A percentile compares a stretch with the other conserved stretches of the same genome.
phyloP scores from a whole-genome alignment of 805 yeast species.

The baker's yeast (Saccharomyces cerevisiae) region DNA sequence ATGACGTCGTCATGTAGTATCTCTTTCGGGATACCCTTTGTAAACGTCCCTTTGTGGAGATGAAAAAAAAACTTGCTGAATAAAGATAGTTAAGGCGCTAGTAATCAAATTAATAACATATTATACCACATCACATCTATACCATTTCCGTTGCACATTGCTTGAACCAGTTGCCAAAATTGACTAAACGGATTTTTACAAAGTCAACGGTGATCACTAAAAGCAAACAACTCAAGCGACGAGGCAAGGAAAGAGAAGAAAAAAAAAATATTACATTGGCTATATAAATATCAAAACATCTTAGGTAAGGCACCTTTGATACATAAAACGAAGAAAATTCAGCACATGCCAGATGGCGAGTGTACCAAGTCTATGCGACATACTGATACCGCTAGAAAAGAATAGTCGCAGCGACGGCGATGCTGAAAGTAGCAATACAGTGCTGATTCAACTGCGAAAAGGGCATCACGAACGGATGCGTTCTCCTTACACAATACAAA shows the following conservation, averaged over 20 bases:
- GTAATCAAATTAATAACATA: background rate
- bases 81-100: background rate
- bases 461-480: background rate
- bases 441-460: background rate
- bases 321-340: background rate
- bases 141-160: background rate
- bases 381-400: background rate
- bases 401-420: background rate
- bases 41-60: background rate
- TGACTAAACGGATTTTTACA: background rate
- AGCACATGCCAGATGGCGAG: background rate
- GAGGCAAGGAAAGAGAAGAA: background rate
- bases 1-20: background rate
- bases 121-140: background rate
- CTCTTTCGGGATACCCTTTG: background rate
- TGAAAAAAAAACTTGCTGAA: background rate
- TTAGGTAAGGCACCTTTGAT: background rate
- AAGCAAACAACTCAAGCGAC: background rate
- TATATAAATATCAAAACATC: background rate
- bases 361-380: background rate
- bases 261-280: background rate
- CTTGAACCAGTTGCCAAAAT: background rate
- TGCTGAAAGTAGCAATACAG: background rate
- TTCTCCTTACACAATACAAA: conserved; percentile 11
- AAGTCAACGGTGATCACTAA: background rate